A percentile compares a stretch with the other conserved stretches of the same genome.
These are phyloP conservation scores for Candida sanyaensis DNA, from an alignment of 1,139 yeast species.

Conservation along the genomic window DNA sequence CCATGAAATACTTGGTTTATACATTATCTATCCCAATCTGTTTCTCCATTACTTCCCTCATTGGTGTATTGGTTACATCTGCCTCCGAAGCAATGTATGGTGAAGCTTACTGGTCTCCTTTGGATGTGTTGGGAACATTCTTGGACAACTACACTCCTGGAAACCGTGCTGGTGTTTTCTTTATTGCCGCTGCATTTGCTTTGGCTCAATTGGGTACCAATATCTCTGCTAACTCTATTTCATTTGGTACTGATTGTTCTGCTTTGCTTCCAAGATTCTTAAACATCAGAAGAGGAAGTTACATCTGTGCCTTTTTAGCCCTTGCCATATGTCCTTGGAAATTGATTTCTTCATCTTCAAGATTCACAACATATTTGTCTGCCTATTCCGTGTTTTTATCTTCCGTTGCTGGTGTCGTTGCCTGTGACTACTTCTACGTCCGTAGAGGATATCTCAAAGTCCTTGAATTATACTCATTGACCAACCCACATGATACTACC, in stretches of 20 bases:
- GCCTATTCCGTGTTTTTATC: constrained; percentile 88
- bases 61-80: constrained; percentile 85
- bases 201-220: constrained; percentile 91
- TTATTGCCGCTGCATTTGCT: constrained; percentile 75
- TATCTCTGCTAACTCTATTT: constrained; percentile 83
- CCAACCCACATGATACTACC: constrained; percentile 33
- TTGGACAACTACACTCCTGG: constrained; percentile 59
- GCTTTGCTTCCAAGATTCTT: constrained; percentile 78
- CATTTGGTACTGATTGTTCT: constrained; percentile 90
- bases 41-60: constrained; percentile 78
- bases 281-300: constrained; percentile 81
- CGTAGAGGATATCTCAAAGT: constrained; percentile 72
- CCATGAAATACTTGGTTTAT: constrained; percentile 45
- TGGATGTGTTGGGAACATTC: constrained; percentile 70
- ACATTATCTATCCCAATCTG: constrained; percentile 71
- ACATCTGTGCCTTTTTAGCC: constrained; percentile 76
- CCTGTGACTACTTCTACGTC: constrained; percentile 74
- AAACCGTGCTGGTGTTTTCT: constrained; percentile 80
- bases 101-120: constrained; percentile 80
- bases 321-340: constrained; percentile 89
- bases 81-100: constrained; percentile 74
- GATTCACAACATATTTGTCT: constrained; percentile 80
- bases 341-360: constrained; percentile 68
- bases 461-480: constrained; percentile 58
- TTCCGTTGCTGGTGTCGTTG: constrained; percentile 82